Conservation (phyloP, 345 rosid genomes). For the Melastoma malabathricum region DNA sequence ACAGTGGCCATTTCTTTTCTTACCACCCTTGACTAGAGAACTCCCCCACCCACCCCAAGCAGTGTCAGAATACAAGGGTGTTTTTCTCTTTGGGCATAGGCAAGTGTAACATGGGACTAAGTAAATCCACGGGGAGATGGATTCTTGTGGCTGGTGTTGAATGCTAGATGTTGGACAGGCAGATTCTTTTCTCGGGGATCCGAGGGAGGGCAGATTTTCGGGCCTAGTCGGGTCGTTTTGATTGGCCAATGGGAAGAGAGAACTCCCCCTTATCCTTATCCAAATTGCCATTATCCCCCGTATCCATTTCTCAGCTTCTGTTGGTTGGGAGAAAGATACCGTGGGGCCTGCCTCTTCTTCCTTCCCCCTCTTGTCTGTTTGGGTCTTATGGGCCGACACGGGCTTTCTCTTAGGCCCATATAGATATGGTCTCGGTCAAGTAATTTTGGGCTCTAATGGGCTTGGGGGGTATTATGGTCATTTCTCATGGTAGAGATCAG, state of each 20-base stretch:
- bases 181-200: constrained; percentile 10
- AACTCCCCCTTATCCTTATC: constrained; percentile 9
- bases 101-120: not conserved
- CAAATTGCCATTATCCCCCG: constrained; percentile 29
- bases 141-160: constrained; percentile 26
- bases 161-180: constrained; percentile 6
- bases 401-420: too few species aligned
- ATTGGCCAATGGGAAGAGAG: constrained; percentile 19
- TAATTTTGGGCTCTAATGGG: too few species aligned
- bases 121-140: not conserved
- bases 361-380: too few species aligned
- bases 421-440: too few species aligned
- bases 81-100: not conserved
- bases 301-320: constrained; percentile 26
- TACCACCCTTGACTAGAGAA: not conserved
- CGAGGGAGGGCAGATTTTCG: constrained; percentile 6
- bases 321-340: constrained; percentile 43
- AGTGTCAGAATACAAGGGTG: not conserved
- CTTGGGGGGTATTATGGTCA: too few species aligned
- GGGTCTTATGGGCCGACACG: too few species aligned
- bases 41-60: too few species aligned
- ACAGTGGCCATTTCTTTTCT: constrained; percentile 53
- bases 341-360: constrained; percentile 17
- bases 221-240: constrained; percentile 9
- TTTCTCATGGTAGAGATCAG: too few species aligned